Percentiles rank a stretch among this genome's conserved stretches.
Conservation (phyloP, 1,284 basidiomycete species). For the Ceratobasidium sp. region DNA sequence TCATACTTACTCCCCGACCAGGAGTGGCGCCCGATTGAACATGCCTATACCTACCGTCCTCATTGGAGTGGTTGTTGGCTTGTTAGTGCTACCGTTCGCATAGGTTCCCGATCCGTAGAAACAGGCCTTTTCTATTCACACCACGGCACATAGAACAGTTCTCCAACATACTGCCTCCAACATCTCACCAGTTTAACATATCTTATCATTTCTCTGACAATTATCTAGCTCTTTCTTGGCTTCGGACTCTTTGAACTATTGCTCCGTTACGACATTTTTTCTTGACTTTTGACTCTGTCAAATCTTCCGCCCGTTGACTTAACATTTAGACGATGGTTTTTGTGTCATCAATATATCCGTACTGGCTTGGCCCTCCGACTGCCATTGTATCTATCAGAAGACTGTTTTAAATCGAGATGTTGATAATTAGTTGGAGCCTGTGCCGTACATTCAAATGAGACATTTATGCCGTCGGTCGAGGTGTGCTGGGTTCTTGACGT, state of each 20-base stretch:
- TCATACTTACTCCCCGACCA: not conserved
- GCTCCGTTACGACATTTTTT: not conserved
- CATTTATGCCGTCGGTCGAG: conserved; percentile 29
- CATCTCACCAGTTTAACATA: conserved; percentile 2
- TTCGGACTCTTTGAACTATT: conserved; percentile 5
- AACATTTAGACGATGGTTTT: conserved; percentile 13
- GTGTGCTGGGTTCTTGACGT: conserved; percentile 17
- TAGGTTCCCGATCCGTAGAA: conserved; percentile 3
- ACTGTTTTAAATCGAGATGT: conserved; percentile 9
- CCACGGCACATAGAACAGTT: not conserved
- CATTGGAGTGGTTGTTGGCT: not conserved
- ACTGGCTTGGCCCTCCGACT: not conserved
- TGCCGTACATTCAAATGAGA: not conserved
- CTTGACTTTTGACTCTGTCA: not conserved
- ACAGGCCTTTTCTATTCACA: not conserved
- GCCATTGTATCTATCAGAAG: conserved; percentile 36
- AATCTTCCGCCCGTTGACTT: not conserved
- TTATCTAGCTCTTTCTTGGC: not conserved
- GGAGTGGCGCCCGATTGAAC: conserved; percentile 26
- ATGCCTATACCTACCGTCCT: conserved; percentile 11
- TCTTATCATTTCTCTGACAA: conserved; percentile 16
- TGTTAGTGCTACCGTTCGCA: conserved; percentile 23
- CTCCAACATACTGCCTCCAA: not conserved
- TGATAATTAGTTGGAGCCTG: not conserved
- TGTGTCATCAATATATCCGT: conserved; percentile 31